Evolutionary conservation across 805 yeast species (phyloP).

Genomic region (Candida vartiovaarae): DNA sequence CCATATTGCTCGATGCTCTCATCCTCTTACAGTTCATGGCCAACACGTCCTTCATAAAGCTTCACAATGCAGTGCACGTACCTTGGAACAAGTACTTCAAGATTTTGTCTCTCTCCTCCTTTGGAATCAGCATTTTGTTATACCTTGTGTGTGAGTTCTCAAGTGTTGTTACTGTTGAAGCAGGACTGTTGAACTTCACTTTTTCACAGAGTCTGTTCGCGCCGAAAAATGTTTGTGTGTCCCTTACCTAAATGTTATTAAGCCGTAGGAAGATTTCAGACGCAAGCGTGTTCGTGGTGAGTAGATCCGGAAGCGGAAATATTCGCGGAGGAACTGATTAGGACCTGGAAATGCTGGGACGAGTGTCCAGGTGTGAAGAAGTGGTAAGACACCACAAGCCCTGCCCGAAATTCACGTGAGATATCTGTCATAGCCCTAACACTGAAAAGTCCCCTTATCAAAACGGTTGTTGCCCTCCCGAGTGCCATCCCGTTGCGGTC

Average conservation of each 20-base stretch:
- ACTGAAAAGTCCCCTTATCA: too few relatives aligned
- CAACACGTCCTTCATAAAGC: too few relatives aligned
- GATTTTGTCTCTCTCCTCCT: constrained; percentile 98
- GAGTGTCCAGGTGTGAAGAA: too few relatives aligned
- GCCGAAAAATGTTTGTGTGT: constrained; percentile 12
- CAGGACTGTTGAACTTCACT: constrained; percentile 12
- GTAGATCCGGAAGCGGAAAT: not conserved
- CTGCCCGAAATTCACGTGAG: too few relatives aligned
- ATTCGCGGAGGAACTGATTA: not conserved
- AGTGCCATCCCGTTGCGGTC: too few relatives aligned
- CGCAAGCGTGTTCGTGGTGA: not conserved
- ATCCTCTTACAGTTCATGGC: too few relatives aligned
- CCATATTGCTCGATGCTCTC: too few relatives aligned
- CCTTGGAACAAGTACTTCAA: constrained; percentile 99
- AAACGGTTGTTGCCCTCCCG: too few relatives aligned
- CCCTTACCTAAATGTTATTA: constrained; percentile 6
- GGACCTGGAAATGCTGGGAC: too few relatives aligned
- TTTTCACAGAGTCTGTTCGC: constrained; percentile 16
- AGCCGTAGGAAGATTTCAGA: too few relatives aligned
- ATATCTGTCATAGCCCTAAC: too few relatives aligned
- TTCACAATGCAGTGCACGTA: constrained; percentile 33
- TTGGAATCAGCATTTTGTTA: constrained; percentile 90
- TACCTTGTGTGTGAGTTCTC: constrained; percentile 10
- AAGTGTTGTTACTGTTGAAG: constrained; percentile 4
- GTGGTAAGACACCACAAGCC: too few relatives aligned